Conservation (phyloP, 1,139 yeast genomes). For the Yamadazyma kanchanaburiensis region DNA sequence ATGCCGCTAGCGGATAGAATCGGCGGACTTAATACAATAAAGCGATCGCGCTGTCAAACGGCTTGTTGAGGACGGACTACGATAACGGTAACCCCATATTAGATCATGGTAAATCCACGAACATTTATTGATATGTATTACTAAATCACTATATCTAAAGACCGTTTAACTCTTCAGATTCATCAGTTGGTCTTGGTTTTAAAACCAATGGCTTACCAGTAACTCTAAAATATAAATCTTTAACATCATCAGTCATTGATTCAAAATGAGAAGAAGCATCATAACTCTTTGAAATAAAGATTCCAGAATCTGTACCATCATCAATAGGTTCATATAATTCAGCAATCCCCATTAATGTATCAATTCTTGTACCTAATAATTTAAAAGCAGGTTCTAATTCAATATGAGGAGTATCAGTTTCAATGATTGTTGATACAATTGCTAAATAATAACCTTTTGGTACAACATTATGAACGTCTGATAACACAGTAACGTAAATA, state of each 20-base stretch:
- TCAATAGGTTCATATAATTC: conserved; percentile 84
- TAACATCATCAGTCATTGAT: conserved; percentile 93
- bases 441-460: conserved; percentile 90
- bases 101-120: too few relatives aligned
- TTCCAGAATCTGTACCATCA: conserved; percentile 78
- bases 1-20: too few relatives aligned
- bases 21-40: too few relatives aligned
- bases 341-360: conserved; percentile 94
- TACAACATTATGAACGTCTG: conserved; percentile 87
- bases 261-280: conserved; percentile 97
- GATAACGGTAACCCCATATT: too few relatives aligned
- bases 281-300: conserved; percentile 82
- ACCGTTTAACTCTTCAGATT: conserved; percentile 45
- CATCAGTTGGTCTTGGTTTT: conserved; percentile 66
- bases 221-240: conserved; percentile 87
- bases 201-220: conserved; percentile 90
- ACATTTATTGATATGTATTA: conserved; percentile 1
- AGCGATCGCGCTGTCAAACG: too few relatives aligned
- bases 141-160: conserved; percentile 12
- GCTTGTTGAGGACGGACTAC: too few relatives aligned
- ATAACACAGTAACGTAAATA: conserved; percentile 88
- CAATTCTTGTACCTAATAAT: conserved; percentile 72
- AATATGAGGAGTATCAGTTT: conserved; percentile 88
- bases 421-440: conserved; percentile 90
- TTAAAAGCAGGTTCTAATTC: conserved; percentile 95